Evolutionary conservation across 1,284 basidiomycete species (phyloP), one percentile per base, ranked within the genome.

Genomic region (Boletellus sp.): DNA sequence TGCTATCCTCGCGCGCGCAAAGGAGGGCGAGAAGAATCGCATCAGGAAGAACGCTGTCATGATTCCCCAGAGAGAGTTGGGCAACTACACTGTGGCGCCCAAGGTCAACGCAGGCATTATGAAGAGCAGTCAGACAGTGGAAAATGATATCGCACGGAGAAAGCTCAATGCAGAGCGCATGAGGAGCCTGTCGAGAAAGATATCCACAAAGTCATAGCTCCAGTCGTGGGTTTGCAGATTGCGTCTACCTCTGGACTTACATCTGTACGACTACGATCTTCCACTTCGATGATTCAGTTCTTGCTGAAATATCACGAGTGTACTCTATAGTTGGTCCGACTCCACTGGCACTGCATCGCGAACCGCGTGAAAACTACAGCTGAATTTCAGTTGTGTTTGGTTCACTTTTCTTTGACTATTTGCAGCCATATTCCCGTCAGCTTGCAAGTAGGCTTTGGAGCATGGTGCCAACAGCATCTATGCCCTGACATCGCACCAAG

Each of bases 31-130:
- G 58, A 86, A 82, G 72, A 74, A 78, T 49, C 74, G 82, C 18
- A 78, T 85, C 50, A 76, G 81, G 63, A 85, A 81, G 76, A 89
- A 91, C 55, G 86, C 86, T 4, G 89, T 91, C 16, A 77, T 79
- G 71, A 90, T 91, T 53, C 89, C 89, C 3, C 79, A 85, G 66
- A 70, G 83, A 45, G 78, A 85, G 55, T 61, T 89, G 13, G 84
- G 84, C 40, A 82, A 73, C 50, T 91, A 91, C 68, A 89, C 85
- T 0, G 78, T 91, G 35, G 89, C 89, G 32, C 89, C 89, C 11
- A 77, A 74, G 58, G 59, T 67, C 47, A 82, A 77, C 51, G 70
- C 75, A 6, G 82, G 82, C 1, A 56, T 79, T 22, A 53, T 70
- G 59, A 73, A 74, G 61, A 71, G 69, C 47, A 63, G 70, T 16